These are phyloP conservation scores for Leucoagaricus sp. DNA, from an alignment of 1,284 basidiomycete species.

Conservation along the genomic window DNA sequence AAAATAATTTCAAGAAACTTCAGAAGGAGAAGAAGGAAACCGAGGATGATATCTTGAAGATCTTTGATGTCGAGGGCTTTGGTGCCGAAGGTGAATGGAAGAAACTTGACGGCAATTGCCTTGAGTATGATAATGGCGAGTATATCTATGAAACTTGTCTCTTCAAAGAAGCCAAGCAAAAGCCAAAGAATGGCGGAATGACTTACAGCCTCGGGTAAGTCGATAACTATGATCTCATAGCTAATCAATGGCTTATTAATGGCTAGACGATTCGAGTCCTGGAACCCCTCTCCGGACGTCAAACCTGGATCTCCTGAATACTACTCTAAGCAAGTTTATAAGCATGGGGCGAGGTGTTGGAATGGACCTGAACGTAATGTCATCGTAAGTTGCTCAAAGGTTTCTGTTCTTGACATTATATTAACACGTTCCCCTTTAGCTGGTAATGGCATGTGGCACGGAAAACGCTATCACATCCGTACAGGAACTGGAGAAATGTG, in stretches of 20 bases:
- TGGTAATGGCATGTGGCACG: slow-evolving; percentile 83
- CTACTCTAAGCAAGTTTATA: slow-evolving; percentile 84
- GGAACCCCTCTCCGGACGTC: slow-evolving; percentile 65
- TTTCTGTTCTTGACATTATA: neutral
- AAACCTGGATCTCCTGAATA: slow-evolving; percentile 67
- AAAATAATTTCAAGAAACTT: slow-evolving; percentile 49
- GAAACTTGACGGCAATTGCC: slow-evolving; percentile 84
- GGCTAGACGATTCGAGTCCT: slow-evolving; percentile 71
- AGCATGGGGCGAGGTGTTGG: slow-evolving; percentile 90
- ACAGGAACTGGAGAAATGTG: slow-evolving; percentile 95
- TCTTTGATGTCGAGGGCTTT: slow-evolving; percentile 69
- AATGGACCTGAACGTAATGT: slow-evolving; percentile 91
- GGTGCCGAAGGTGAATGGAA: slow-evolving; percentile 93
- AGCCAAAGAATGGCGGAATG: slow-evolving; percentile 80
- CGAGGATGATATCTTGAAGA: slow-evolving; percentile 55
- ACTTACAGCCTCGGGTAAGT: slow-evolving; percentile 87
- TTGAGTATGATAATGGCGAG: slow-evolving; percentile 88
- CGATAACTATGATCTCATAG: slow-evolving; percentile 13
- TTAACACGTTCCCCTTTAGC: slow-evolving; percentile 39
- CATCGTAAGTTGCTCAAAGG: slow-evolving; percentile 46
- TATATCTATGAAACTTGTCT: slow-evolving; percentile 98
- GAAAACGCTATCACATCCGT: slow-evolving; percentile 86
- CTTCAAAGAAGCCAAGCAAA: slow-evolving; percentile 88
- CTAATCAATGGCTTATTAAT: neutral
- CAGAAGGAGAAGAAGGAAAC: slow-evolving; percentile 51